Base-by-base conservation (phyloP, 345 rosid genomes). In the Salix brachista region DNA sequence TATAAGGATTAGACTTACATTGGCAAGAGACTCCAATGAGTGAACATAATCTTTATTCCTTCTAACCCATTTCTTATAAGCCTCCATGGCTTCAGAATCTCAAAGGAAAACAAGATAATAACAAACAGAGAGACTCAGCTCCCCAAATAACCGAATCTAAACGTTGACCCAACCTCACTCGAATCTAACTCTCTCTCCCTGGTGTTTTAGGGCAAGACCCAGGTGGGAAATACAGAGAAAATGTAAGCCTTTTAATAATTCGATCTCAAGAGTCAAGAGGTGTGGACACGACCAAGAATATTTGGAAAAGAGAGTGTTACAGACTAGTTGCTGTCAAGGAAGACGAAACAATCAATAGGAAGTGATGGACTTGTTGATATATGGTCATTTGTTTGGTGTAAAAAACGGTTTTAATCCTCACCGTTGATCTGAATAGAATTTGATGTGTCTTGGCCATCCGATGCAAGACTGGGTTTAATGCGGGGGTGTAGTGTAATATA, bases 11-110 rank as follows among this genome's bases (percentile, higher is more conserved):
- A n/a, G 16, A 44, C 92, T 92, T 87, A 96, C 99, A 83, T 89
- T 94, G 78, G 97, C 97, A 77, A 96, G 87, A 71, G 99, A 94
- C 80, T 95, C 94, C 73, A 96, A 77, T 41, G 98, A 91, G 84
- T 91, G 95, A 34, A 94, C 97, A 81, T 88, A 89, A 76, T 90
- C 99, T 85, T 81, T 89, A 75, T 94, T 96, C 76, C 84, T 91
- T 84, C 95, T 88, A 65, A 96, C 91, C 98, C 99, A 94, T 72
- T 82, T 82, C 91, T 88, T 93, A 80, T 96, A 96, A 73, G 90
- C 91, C 78, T 92, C 99, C 98, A 96, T 94, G 75, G 78, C 75
- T 74, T 75, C 83, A 73, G 78, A 78, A 78, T 50, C 78, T 46
- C 42, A 30, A 61, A 58, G 9, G 23, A 61, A 17, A 74, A 69